Percentiles rank a stretch among this genome's conserved stretches.
Evolutionary conservation across 2,329 filamentous ascomycete species (phyloP).

Genomic region (Aspergillus sclerotialis): DNA sequence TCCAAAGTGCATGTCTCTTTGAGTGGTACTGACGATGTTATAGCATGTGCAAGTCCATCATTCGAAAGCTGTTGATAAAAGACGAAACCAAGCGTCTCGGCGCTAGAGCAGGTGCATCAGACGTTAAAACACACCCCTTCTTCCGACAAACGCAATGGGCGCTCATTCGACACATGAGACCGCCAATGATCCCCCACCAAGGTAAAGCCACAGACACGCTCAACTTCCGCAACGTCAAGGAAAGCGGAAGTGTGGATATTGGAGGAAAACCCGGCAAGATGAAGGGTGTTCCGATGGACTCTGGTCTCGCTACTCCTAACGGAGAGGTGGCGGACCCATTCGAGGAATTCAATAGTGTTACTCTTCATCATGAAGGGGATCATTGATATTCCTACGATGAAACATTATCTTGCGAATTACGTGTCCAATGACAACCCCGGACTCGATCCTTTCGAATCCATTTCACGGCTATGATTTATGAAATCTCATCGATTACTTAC

Average conservation of each 20-base stretch:
- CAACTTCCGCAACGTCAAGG: slow-evolving; percentile 97
- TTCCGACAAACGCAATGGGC: slow-evolving; percentile 97
- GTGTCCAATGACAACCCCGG: neutral
- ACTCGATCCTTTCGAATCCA: neutral
- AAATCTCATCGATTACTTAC: slow-evolving; percentile 20
- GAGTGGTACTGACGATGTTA: slow-evolving; percentile 3
- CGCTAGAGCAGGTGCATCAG: slow-evolving; percentile 87
- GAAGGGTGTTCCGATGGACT: slow-evolving; percentile 81
- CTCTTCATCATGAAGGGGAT: slow-evolving; percentile 91
- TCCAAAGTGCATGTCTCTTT: neutral
- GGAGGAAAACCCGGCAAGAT: slow-evolving; percentile 38
- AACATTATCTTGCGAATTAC: slow-evolving; percentile 2
- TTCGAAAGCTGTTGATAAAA: slow-evolving; percentile 95
- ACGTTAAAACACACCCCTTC: slow-evolving; percentile 94
- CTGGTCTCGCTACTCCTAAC: slow-evolving; percentile 75
- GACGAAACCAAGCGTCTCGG: slow-evolving; percentile 91
- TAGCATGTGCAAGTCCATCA: slow-evolving; percentile 92
- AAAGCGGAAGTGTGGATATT: slow-evolving; percentile 84
- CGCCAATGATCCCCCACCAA: slow-evolving; percentile 89
- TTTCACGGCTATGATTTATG: slow-evolving; percentile 28
- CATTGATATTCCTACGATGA: slow-evolving; percentile 10
- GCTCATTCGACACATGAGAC: slow-evolving; percentile 93
- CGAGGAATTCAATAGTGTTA: slow-evolving; percentile 98
- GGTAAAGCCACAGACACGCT: slow-evolving; percentile 86
- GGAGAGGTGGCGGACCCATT: slow-evolving; percentile 83